Evolutionary conservation across 2,329 filamentous ascomycete species (phyloP), one percentile per base, ranked within the genome.

Genomic region (Phaeomoniella chlamydospora): DNA sequence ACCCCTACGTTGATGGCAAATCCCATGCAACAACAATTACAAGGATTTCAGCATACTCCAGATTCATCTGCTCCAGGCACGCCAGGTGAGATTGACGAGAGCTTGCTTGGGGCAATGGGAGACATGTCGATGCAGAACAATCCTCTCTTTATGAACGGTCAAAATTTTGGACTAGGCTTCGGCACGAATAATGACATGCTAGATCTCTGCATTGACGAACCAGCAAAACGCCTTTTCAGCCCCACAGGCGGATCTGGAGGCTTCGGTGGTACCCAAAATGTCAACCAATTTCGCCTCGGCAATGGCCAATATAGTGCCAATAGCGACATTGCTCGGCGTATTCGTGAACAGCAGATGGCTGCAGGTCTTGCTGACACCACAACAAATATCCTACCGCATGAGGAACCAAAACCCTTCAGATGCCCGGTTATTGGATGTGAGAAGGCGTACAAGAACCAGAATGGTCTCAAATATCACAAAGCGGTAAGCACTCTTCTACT

Each of bases 371-470:
- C 64, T 17, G 63, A 67, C 44, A 62, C 58, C 19, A 59, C 56
- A 16, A 47, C 47, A 12, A 54, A 56, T 16, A 49, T 62, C 39
- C 55, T 59, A 52, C 69, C 72, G 39, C 80, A 80, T 12, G 88
- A 96, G 54, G 88, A 98, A 55, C 85, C 92, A 50, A 98, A 96
- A 61, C 90, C 90, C 0, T 98, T 94, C 68, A 83, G 87, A 55
- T 98, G 90, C 51, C 90, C 90, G 2, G 90, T 98, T 35, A 93
- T 98, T 55, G 90, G 90, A 4, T 98, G 90, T 52, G 90, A 96
- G 58, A 98, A 98, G 67, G 88, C 90, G 0, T 98, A 98, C 65
- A 98, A 98, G 70, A 98, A 98, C 57, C 90, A 96, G 56, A 98
- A 98, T 48, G 90, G 90, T 34, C 68, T 98, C 38, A 98, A 96